Conservation (phyloP, 495 filamentous ascomycete species). For the Neurospora tetrasperma region DNA sequence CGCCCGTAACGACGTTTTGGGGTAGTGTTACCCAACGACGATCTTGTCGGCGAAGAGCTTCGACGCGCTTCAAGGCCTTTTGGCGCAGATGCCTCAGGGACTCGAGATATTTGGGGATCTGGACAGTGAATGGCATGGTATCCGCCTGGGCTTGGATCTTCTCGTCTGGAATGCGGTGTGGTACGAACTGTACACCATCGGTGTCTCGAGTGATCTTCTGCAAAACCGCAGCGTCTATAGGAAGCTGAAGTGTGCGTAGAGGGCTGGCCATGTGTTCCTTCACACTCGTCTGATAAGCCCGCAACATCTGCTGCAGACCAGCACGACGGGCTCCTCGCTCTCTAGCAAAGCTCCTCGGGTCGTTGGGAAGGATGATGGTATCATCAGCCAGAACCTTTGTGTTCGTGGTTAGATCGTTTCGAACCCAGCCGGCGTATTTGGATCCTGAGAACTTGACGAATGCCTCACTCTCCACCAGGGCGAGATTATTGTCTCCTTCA, state of each 20-base stretch:
- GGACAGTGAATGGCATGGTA: slow-evolving; percentile 10
- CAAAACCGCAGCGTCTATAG: slow-evolving; percentile 8
- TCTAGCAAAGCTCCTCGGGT: slow-evolving; percentile 7
- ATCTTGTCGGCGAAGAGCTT: not conserved
- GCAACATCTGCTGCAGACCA: slow-evolving; percentile 29
- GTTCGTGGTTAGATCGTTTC: slow-evolving; percentile 5
- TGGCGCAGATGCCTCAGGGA: not conserved
- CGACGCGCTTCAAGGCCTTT: not conserved
- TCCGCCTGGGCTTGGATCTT: slow-evolving; percentile 11
- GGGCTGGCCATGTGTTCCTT: slow-evolving; percentile 17
- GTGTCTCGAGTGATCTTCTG: not conserved
- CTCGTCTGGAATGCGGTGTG: not conserved
- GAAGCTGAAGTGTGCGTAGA: slow-evolving; percentile 22
- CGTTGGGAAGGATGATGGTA: not conserved
- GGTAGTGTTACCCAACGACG: slow-evolving; percentile 6
- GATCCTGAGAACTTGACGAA: slow-evolving; percentile 1
- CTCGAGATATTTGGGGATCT: slow-evolving; percentile 1
- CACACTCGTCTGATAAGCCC: slow-evolving; percentile 11
- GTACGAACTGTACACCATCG: slow-evolving; percentile 11
- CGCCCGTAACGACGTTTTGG: slow-evolving; percentile 9
- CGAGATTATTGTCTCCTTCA: slow-evolving; percentile 3
- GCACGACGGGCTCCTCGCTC: slow-evolving; percentile 31
- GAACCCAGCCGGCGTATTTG: not conserved
- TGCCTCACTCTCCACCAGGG: slow-evolving; percentile 4
- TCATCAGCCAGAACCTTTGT: slow-evolving; percentile 7